Conservation (phyloP, 2,329 filamentous ascomycete genomes). For the Botrytis fragariae region DNA sequence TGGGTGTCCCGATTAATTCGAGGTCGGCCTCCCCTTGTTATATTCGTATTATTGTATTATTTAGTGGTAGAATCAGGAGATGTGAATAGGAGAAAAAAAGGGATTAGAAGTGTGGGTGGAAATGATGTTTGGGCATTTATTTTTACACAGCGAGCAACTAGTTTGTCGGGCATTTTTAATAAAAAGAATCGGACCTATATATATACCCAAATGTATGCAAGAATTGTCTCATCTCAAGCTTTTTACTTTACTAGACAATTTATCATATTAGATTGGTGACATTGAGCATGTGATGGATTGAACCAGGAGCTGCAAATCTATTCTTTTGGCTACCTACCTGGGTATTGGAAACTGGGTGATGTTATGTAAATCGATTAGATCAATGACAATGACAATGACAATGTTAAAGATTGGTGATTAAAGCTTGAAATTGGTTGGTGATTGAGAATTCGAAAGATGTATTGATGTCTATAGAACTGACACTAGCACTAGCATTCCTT, state of each 20-base stretch:
- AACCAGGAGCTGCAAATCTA: not conserved
- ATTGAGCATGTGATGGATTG: not conserved
- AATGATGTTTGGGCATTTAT: not conserved
- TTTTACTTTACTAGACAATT: not conserved
- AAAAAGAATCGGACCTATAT: not conserved
- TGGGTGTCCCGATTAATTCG: not conserved
- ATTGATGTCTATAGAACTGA: not conserved
- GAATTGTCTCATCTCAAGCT: not conserved
- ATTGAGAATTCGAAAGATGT: not conserved
- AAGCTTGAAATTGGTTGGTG: not conserved
- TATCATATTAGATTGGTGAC: not conserved
- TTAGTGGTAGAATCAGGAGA: not conserved
- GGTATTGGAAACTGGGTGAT: not conserved
- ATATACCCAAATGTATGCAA: not conserved
- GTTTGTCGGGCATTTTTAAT: not conserved
- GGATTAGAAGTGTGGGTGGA: not conserved
- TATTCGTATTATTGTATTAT: constrained; percentile 9
- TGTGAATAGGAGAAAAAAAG: not conserved
- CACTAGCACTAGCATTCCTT: not conserved
- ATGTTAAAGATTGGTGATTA: not conserved
- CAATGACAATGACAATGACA: not conserved
- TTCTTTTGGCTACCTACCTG: too few species aligned
- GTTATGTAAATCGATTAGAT: not conserved
- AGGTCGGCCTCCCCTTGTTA: not conserved
- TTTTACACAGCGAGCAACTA: not conserved